Base-by-base conservation (phyloP, 2,329 filamentous ascomycete species). In the Nannizzia gypsea region DNA sequence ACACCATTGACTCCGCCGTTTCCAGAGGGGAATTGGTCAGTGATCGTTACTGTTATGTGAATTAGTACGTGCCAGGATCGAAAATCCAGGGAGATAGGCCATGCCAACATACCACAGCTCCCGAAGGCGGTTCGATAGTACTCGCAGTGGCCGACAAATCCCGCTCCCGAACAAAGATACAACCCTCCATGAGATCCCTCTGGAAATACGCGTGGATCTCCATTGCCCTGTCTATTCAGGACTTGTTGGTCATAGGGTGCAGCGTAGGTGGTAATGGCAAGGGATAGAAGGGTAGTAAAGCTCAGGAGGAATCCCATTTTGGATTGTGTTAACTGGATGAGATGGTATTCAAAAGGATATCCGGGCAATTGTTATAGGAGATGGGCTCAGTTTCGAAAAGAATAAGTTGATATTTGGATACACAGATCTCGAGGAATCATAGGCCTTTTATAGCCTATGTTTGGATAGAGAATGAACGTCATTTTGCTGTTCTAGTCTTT, bases 131-230 rank as follows among this genome's bases (percentile, higher is more conserved):
- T 57, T n/a, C 36, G 40, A 9, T 57, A 57, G 31, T 57, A 42
- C 22, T 57, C 42, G 55, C 55, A 57, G 22, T 57, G 55, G 22
- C 55, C 55, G 17, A 57, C 55, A 26, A 57, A 57, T 11, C 55
- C 55, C 5, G 55, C 55, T 17, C 55, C 42, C 11, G 36, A 40
- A 9, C 55, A 57, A 28, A 57, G 36, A 42, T 57, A 57, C 24
- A 57, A 44, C 8, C 55, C 55, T 15, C 36, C 55, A 22, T 57
- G 48, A n/a, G 48, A 52, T 13, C 17, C 48, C 13, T 52, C 48
- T 52, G 48, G 22, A 22, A n/a, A 20, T 4, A 24, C 6, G 26
- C 26, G 22, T 15, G 13, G 22, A 52, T 26, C 13, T n/a, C 26
- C 48, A 28, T 52, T 28, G 22, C 26, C 22, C 11, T 22, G 48